Conservation (phyloP, 345 rosid genomes). For the Eucalyptus urophylla region DNA sequence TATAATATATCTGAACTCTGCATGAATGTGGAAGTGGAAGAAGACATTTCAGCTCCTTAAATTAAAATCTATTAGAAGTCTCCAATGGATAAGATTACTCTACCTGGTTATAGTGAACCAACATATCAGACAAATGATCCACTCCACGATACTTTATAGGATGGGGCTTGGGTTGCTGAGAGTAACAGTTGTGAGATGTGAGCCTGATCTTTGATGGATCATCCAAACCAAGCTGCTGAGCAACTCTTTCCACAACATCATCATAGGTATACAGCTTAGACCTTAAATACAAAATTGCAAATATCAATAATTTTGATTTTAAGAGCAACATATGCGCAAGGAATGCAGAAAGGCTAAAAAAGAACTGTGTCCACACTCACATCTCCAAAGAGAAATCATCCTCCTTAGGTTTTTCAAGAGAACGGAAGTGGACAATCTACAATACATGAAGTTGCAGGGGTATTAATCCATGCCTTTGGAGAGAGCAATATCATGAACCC, state of each 20-base stretch:
- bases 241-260: conserved; percentile 80
- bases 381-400: conserved; percentile 86
- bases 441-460: conserved; percentile 1
- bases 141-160: conserved; percentile 62
- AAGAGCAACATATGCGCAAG: not conserved
- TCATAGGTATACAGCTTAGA: conserved; percentile 85
- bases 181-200: conserved; percentile 67
- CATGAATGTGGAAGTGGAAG: not conserved
- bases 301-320: not conserved
- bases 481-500: not conserved
- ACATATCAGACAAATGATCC: conserved; percentile 79
- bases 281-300: conserved; percentile 25
- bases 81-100: not conserved
- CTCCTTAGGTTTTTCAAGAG: conserved; percentile 81
- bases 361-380: conserved; percentile 27
- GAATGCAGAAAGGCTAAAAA: not conserved
- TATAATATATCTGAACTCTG: conserved; percentile 91
- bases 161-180: conserved; percentile 74
- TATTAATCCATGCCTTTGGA: not conserved
- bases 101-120: conserved; percentile 93
- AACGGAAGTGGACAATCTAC: conserved; percentile 83
- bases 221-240: conserved; percentile 45
- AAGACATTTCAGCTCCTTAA: not conserved
- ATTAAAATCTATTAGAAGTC: not conserved
- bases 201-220: conserved; percentile 70